Evolutionary conservation across 75 land plant species (phyloP), one percentile per base, ranked within the genome.

Genomic region (Azolla pinnata): DNA sequence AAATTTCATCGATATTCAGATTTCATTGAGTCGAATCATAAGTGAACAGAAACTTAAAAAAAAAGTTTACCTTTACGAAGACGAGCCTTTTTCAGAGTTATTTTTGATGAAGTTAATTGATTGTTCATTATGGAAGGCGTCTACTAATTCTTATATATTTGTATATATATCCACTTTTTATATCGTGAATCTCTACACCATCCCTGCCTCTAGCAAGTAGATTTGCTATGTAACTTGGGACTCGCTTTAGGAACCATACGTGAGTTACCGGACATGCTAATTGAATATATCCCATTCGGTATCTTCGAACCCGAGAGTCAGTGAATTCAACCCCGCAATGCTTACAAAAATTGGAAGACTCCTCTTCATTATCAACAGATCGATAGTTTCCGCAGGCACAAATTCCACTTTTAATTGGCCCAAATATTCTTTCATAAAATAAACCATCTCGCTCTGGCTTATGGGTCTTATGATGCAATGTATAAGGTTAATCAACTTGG

Each of bases 381-480:
- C 18, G 57, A 25, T 50, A 50, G 19, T 55, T 55, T 55, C 27
- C 27, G 18, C 57, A 55, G 14, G 57, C 57, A 31, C 57, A 55
- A 20, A 55, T 29, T 55, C 57, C 33, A 25, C 30, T 55, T 10
- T 55, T 55, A 24, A 10, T 55, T 4, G 51, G 51, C 7, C 21
- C 51, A 48, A 48, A 48, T 48, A 48, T 48, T 20, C 7, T 48
- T 48, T 48, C 18, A 18, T 18, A 48, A 48, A 48, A 20, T 48
- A 20, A 48, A 14, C 21, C 18, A 48, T 20, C 51, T 48, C 3
- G 3, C 4, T 48, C 21, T 48, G 18, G 51, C 19, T 48, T 48
- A 48, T 20, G 21, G 19, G 51, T 20, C 51, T 48, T 48, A 38
- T 38, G 14, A 38, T 38, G 42, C 14, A 38, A 38, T 38, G 42